Conservation (phyloP, 1,139 yeast genomes). For the Taiozyma sp. region DNA sequence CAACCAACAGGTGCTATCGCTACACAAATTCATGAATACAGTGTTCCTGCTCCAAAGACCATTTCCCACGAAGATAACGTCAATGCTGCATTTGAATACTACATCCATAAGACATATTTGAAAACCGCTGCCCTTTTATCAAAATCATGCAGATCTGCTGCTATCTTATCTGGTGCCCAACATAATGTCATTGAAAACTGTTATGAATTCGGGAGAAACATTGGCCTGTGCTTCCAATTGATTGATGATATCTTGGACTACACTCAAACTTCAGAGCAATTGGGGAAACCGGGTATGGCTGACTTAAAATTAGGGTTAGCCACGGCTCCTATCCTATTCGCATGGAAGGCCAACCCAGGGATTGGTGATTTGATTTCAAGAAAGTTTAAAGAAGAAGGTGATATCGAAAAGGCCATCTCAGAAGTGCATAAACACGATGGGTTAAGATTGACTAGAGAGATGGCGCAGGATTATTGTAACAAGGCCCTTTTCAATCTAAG, state of each 20-base stretch:
- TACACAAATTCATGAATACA: slow-evolving; percentile 52
- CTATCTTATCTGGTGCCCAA: slow-evolving; percentile 83
- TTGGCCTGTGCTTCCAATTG: slow-evolving; percentile 77
- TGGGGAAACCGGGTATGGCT: slow-evolving; percentile 96
- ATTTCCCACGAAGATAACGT: slow-evolving; percentile 65
- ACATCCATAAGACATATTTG: slow-evolving; percentile 88
- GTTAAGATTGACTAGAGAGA: slow-evolving; percentile 62
- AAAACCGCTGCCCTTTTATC: slow-evolving; percentile 95
- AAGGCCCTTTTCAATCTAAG: slow-evolving; percentile 70
- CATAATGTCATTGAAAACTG: slow-evolving; percentile 43
- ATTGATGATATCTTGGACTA: slow-evolving; percentile 96
- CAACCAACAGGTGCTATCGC: slow-evolving; percentile 62
- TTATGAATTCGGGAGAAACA: slow-evolving; percentile 85
- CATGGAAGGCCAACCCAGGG: slow-evolving; percentile 86
- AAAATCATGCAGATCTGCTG: slow-evolving; percentile 91
- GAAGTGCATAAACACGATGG: slow-evolving; percentile 73
- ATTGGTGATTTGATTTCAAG: slow-evolving; percentile 80
- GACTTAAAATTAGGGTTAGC: slow-evolving; percentile 92
- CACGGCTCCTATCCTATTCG: slow-evolving; percentile 92
- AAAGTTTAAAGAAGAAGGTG: slow-evolving; percentile 77
- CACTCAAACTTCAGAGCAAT: slow-evolving; percentile 71
- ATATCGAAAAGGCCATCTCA: slow-evolving; percentile 69
- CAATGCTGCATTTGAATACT: slow-evolving; percentile 88
- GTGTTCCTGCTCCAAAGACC: slow-evolving; percentile 34
- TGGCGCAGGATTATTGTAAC: slow-evolving; percentile 76